Percentiles rank a stretch among this genome's conserved stretches.
Conservation (phyloP, 305 asterid genomes). For the Rubia peregrina region DNA sequence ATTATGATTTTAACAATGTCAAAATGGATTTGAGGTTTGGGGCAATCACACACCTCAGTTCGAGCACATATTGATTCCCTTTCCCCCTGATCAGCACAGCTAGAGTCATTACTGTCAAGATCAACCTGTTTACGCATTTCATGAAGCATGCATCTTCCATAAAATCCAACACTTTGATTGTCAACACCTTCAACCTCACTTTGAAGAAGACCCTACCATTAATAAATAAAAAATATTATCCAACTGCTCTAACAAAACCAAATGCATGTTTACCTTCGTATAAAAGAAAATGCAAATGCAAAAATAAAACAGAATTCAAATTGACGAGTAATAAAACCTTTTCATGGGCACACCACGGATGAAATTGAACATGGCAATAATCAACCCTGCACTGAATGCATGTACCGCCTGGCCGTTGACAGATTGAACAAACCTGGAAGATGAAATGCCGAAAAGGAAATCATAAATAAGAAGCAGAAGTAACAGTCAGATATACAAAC, state of each 20-base stretch:
- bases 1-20: not conserved
- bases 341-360: slow-evolving; percentile 36
- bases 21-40: slow-evolving; percentile 7
- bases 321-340: slow-evolving; percentile 19
- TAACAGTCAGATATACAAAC: not conserved
- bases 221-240: not conserved
- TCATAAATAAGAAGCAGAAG: not conserved
- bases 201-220: slow-evolving; percentile 34
- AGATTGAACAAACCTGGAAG: slow-evolving; percentile 28
- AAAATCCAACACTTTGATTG: slow-evolving; percentile 25
- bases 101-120: slow-evolving; percentile 19
- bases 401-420: slow-evolving; percentile 28
- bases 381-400: slow-evolving; percentile 29
- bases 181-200: slow-evolving; percentile 37
- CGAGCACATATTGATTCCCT: slow-evolving; percentile 43
- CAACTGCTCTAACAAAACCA: not conserved
- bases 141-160: slow-evolving; percentile 31
- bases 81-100: slow-evolving; percentile 28
- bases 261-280: not conserved
- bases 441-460: not conserved
- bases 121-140: slow-evolving; percentile 17
- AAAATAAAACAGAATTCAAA: not conserved
- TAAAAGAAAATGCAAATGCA: not conserved
- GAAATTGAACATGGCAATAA: slow-evolving; percentile 25
- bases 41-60: slow-evolving; percentile 44